These are phyloP conservation scores for Eucalyptus urophylla DNA, from an alignment of 345 rosid genomes.

Conservation along the genomic window DNA sequence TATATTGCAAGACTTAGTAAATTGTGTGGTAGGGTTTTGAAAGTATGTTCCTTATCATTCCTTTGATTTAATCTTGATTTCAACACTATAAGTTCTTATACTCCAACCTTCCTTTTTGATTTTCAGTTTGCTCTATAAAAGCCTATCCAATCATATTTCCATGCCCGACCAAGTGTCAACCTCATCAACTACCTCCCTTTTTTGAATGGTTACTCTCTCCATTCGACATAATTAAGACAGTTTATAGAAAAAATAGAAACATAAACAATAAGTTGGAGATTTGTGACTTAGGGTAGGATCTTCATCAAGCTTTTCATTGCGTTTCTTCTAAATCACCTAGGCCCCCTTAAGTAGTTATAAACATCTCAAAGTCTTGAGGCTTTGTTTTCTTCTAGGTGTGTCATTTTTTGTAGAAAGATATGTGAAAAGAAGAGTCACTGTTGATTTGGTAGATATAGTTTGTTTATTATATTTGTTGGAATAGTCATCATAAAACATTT, in stretches of 20 bases:
- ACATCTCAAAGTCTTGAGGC: background rate
- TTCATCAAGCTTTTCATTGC: background rate
- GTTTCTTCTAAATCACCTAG: background rate
- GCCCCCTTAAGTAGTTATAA: background rate
- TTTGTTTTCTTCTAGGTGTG: background rate
- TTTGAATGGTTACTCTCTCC: background rate
- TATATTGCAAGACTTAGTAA: background rate
- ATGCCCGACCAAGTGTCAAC: background rate
- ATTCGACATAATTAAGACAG: no score
- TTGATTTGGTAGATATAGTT: background rate
- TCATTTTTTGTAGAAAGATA: background rate
- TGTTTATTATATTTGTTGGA: background rate
- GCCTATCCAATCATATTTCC: background rate
- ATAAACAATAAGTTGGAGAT: background rate
- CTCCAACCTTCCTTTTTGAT: background rate
- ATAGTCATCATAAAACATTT: background rate
- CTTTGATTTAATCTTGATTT: background rate
- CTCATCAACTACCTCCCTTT: background rate
- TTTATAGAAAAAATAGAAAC: background rate
- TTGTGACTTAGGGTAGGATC: background rate
- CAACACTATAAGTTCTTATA: background rate
- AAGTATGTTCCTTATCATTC: background rate
- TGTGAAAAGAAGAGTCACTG: background rate
- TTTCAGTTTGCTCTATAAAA: background rate
- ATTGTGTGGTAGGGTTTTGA: background rate